Base-by-base conservation (phyloP, 345 rosid genomes). In the Linum lewisii region DNA sequence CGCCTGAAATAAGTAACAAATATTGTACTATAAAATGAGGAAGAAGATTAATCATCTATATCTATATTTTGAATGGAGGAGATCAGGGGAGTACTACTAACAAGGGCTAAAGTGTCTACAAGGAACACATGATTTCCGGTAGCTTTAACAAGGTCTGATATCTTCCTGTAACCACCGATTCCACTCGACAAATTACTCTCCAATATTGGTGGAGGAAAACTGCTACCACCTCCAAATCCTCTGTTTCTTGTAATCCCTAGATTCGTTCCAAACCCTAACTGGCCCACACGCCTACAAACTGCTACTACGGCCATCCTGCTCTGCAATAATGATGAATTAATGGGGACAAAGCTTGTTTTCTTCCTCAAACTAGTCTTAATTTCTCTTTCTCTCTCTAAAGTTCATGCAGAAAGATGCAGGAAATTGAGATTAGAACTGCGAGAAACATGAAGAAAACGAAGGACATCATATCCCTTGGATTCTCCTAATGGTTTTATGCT, bases 101-200 rank as follows among this genome's bases (percentile, higher is more conserved):
- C 70, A 19, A 71, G 70, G 61, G 74, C 70, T 52, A 71, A 57
- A 1, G 74, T 65, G 36, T 71, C 63, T 11, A 71, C 70, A 14
- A 66, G 74, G 66, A 71, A 71, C 51, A 71, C 38, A 37, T 62
- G 37, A 24, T 47, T 57, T 52, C 66, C 66, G 51, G 55, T 70
- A 6, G 59, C 55, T 51, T 71, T 61, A 47, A 66, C 63, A 7
- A 61, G 67, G 54, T 71, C 66, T 25, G 74, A 61, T 61, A 65
- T 61, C 5, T 57, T 26, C 42, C 74, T 61, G 24, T 9, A 38
- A 38, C 45, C 55, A 20, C 55, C 22, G 55, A 52, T 3, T 8
- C 15, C 11, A 10, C 9, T 38, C 11, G 2, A 15, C 13, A 38
- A 15, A 2, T 38, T 38, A 9, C 45, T 38, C 2, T 38, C 45